phyloP scores from a whole-genome alignment of 441 rosid genomes.

The Croton laevigatus region DNA sequence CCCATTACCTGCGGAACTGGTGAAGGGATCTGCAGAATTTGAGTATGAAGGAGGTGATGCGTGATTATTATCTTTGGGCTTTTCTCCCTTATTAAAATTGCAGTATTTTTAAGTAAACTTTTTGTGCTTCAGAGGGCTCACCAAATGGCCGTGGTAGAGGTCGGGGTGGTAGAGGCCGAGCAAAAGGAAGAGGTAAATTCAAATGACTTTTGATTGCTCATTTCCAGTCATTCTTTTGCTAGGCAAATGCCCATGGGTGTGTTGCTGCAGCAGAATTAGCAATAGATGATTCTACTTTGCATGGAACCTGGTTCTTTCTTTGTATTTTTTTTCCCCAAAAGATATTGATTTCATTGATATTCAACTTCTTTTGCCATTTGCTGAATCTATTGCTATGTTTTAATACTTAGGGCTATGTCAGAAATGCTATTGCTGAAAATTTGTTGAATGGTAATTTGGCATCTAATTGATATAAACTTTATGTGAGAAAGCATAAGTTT shows the following conservation, averaged over 20 bases:
- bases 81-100: slow-evolving; percentile 3
- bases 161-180: slow-evolving; percentile 70
- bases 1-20: slow-evolving; percentile 75
- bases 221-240: not conserved
- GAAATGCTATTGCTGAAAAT: not conserved
- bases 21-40: slow-evolving; percentile 58
- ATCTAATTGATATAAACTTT: not conserved
- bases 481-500: not conserved
- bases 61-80: not conserved
- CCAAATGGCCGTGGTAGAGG: slow-evolving; percentile 76
- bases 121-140: slow-evolving; percentile 58
- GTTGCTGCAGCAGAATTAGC: not conserved
- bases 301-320: not conserved
- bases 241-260: not conserved
- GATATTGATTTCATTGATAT: too few relatives aligned
- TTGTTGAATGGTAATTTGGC: not conserved
- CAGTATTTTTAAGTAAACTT: slow-evolving; percentile 6
- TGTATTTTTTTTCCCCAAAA: not conserved
- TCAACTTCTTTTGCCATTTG: not conserved
- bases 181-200: slow-evolving; percentile 66
- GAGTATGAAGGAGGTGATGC: slow-evolving; percentile 76
- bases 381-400: not conserved
- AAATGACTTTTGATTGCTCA: not conserved
- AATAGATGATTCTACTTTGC: not conserved
- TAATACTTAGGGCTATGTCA: not conserved